Percentiles rank a stretch among this genome's conserved stretches.
These are phyloP conservation scores for Penicillium subrubescens DNA, from an alignment of 495 filamentous ascomycete genomes.

Conservation along the genomic window DNA sequence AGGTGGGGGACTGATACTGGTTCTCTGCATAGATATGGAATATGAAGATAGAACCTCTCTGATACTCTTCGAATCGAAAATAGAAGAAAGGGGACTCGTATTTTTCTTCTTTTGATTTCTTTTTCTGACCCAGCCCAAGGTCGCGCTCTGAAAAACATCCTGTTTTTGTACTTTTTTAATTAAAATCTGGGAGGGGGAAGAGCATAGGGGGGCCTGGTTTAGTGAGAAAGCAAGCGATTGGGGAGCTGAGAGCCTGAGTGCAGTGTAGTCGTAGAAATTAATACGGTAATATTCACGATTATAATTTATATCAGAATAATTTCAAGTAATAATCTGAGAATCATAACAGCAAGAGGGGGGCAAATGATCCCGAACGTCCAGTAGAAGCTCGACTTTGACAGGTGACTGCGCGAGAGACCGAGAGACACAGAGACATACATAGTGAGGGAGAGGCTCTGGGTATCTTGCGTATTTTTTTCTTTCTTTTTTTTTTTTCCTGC, in stretches of 20 bases:
- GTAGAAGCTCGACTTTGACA: neutral
- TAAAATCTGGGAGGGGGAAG: neutral
- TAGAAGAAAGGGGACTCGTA: neutral
- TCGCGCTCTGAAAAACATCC: neutral
- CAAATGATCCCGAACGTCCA: neutral
- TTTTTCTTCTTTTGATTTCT: neutral
- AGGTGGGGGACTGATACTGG: neutral
- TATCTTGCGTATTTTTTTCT: neutral
- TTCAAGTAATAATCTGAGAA: neutral
- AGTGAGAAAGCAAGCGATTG: conserved; percentile 1
- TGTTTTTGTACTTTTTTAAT: neutral
- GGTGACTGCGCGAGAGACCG: neutral
- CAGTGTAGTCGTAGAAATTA: neutral
- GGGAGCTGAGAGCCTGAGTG: neutral
- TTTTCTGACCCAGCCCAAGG: neutral
- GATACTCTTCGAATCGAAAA: neutral
- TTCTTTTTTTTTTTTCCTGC: neutral
- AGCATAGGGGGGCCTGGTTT: neutral
- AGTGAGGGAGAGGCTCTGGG: neutral
- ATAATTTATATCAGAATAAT: neutral
- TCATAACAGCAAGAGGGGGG: neutral
- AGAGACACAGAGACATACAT: neutral
- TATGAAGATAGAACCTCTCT: neutral
- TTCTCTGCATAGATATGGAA: neutral
- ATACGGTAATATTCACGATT: neutral